Conservation (phyloP, 2,329 filamentous ascomycete species). For the Neonectria hederae region DNA sequence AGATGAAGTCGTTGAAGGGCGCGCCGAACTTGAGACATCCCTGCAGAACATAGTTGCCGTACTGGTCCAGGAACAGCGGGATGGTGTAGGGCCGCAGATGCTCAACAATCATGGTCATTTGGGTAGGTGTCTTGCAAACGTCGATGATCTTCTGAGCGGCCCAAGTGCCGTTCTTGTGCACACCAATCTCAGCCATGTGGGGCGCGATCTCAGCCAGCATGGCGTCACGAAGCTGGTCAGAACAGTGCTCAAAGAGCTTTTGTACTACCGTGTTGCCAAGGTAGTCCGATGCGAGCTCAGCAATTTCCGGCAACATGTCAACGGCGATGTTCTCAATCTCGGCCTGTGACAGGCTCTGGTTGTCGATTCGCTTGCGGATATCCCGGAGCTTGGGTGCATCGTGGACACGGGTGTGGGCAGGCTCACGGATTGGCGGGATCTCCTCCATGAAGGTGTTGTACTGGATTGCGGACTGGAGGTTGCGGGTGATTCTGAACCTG, state of each 20-base stretch:
- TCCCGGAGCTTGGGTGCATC: slow-evolving; percentile 95
- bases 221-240: slow-evolving; percentile 86
- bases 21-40: slow-evolving; percentile 92
- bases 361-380: slow-evolving; percentile 97
- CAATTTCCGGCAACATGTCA: slow-evolving; percentile 96
- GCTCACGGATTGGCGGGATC: slow-evolving; percentile 88
- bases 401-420: slow-evolving; percentile 86
- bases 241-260: slow-evolving; percentile 97
- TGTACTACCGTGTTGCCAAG: slow-evolving; percentile 99
- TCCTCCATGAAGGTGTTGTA: slow-evolving; percentile 80
- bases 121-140: slow-evolving; percentile 83
- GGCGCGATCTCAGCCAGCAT: slow-evolving; percentile 91
- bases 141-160: slow-evolving; percentile 99
- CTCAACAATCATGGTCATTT: slow-evolving; percentile 87
- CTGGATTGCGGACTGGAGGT: slow-evolving; percentile 79
- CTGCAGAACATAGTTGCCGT: slow-evolving; percentile 97
- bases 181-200: slow-evolving; percentile 93
- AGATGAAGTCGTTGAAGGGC: slow-evolving; percentile 95
- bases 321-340: slow-evolving; percentile 94
- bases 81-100: slow-evolving; percentile 86
- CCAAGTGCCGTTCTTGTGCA: slow-evolving; percentile 99
- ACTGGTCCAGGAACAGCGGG: slow-evolving; percentile 94
- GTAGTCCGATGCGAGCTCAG: slow-evolving; percentile 94
- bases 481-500: slow-evolving; percentile 73
- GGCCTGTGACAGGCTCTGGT: slow-evolving; percentile 82